A percentile compares a stretch with the other conserved stretches of the same genome.
Evolutionary conservation across 805 yeast species (phyloP).

Genomic region (Yamadazyma phyllophila): DNA sequence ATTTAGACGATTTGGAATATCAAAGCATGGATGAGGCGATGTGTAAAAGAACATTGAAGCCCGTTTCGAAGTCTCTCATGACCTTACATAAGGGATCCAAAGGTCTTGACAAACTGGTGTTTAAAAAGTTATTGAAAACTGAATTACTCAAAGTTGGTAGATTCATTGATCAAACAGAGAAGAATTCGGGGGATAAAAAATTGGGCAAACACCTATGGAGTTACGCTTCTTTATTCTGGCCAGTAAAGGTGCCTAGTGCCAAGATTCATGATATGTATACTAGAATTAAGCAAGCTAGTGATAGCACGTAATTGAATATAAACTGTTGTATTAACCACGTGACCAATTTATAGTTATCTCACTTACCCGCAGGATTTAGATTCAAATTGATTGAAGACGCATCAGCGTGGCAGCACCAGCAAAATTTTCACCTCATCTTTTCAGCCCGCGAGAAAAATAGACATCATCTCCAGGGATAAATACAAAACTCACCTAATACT

Average conservation of each 20-base stretch:
- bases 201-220: slow-evolving; percentile 74
- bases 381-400: no score
- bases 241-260: slow-evolving; percentile 71
- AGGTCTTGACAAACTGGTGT: slow-evolving; percentile 72
- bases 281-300: slow-evolving; percentile 39
- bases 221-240: slow-evolving; percentile 84
- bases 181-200: slow-evolving; percentile 31
- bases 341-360: no score
- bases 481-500: slow-evolving; percentile 2
- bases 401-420: slow-evolving; percentile 1
- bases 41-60: slow-evolving; percentile 60
- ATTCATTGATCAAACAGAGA: slow-evolving; percentile 42
- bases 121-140: slow-evolving; percentile 66
- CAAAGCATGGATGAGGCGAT: slow-evolving; percentile 75
- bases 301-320: not conserved
- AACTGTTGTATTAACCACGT: not conserved
- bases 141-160: slow-evolving; percentile 76
- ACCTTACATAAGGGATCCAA: slow-evolving; percentile 67
- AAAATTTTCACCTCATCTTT: slow-evolving; percentile 11
- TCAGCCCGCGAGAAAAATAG: not conserved
- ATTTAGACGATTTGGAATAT: slow-evolving; percentile 51
- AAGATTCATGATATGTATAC: slow-evolving; percentile 76
- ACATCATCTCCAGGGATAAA: slow-evolving; percentile 3
- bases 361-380: no score
- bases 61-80: slow-evolving; percentile 65